Base-by-base conservation (phyloP, 306 rosid genomes). In the Oemleria cerasiformis region DNA sequence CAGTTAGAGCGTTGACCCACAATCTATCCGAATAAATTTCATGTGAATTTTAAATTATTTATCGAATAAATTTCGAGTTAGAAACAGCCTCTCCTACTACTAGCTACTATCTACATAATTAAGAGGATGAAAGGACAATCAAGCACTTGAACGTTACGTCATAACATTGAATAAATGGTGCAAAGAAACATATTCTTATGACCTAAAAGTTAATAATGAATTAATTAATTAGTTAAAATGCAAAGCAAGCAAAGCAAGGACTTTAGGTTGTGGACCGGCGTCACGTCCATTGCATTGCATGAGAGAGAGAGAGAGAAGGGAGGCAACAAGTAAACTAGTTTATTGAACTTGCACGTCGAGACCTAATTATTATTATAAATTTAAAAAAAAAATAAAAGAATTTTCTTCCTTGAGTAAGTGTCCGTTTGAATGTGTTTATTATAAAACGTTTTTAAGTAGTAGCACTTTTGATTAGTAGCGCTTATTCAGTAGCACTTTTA, bases 121-220 rank as follows among this genome's bases (percentile, higher is more conserved):
- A 16, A 61, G 45, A 61, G 66, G 66, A 36, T 11, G 1, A 17
- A 61, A 41, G 20, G 20, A 11, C 48, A 49, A 67, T 14, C 2
- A n/a, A 17, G 44, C 17, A 6, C 14, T 23, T 4, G 41, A 41
- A 9, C 15, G 55, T 38, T 70, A 70, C 65, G 39, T 42, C 30
- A 43, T 70, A 38, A 23, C n/a, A 57, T 57, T 57, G 74, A 57
- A 70, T 57, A 49, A 56, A 25, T 25, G 16, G 42, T 15, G 3
- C 4, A 15, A 3, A 41, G 55, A 34, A 70, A 8, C 47, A 42
- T 54, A 47, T 70, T 55, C 10, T 7, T 5, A 55, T 21, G 74
- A 70, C 65, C 50, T 6, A 55, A 70, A 41, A 54, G 23, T 21
- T 55, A 21, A 5, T 30, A 66, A 19, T 19, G 5, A 57, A 25